Percentiles rank a stretch among this genome's conserved stretches.
These are phyloP conservation scores for Rhodocollybia butyracea DNA, from an alignment of 768 basidiomycete genomes.

Conservation along the genomic window DNA sequence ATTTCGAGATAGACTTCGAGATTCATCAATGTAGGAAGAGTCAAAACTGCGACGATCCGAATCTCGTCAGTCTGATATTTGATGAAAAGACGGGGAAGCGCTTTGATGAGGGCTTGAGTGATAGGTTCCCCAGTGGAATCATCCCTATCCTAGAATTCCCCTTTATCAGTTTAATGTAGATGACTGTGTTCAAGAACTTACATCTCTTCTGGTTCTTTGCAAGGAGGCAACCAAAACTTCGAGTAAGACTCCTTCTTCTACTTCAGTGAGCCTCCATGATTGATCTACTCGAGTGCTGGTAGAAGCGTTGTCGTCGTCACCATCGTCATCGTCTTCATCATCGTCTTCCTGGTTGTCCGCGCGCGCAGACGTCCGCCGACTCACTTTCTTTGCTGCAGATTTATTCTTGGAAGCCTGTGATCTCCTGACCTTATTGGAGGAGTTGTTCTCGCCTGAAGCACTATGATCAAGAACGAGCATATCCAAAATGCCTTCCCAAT, in stretches of 20 bases:
- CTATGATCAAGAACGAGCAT: conserved; percentile 90
- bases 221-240: conserved; percentile 78
- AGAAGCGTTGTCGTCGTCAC: conserved; percentile 36
- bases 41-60: conserved; percentile 76
- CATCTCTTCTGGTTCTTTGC: conserved; percentile 51
- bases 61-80: conserved; percentile 89
- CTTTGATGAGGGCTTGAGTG: conserved; percentile 85
- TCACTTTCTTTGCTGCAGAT: neutral
- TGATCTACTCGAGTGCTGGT: conserved; percentile 54
- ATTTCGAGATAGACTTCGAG: conserved; percentile 91
- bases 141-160: conserved; percentile 76
- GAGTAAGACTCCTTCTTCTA: conserved; percentile 81
- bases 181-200: neutral
- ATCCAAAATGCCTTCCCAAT: conserved; percentile 83
- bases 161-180: neutral
- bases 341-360: conserved; percentile 14
- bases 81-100: conserved; percentile 81
- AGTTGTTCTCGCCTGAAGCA: conserved; percentile 41
- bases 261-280: conserved; percentile 79
- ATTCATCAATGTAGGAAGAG: conserved; percentile 82
- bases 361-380: conserved; percentile 24
- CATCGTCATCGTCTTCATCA: conserved; percentile 25
- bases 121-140: conserved; percentile 69
- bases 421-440: conserved; percentile 18
- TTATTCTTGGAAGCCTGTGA: neutral